A percentile compares a stretch with the other conserved stretches of the same genome.
Evolutionary conservation across 331 rosid species (phyloP).

Genomic region (Saraca asoca): DNA sequence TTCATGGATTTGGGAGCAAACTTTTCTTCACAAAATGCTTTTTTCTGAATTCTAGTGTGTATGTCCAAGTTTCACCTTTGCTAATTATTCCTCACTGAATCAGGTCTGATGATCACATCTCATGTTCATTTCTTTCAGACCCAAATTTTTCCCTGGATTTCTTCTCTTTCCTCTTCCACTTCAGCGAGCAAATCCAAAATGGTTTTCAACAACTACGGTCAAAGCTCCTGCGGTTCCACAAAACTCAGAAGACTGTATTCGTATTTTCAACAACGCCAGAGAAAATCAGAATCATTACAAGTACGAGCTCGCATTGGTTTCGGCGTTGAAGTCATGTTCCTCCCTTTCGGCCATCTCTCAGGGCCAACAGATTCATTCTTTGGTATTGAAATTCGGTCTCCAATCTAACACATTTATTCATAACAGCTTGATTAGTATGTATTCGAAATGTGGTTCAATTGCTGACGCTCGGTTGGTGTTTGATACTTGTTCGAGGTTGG

Average conservation of each 20-base stretch:
- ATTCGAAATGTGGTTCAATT: constrained; percentile 61
- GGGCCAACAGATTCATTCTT: constrained; percentile 75
- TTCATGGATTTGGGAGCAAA: too few species aligned
- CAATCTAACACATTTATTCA: constrained; percentile 54
- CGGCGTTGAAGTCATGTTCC: constrained; percentile 66
- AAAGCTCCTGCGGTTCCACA: constrained; percentile 33
- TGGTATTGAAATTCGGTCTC: constrained; percentile 63
- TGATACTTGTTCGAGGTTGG: constrained; percentile 47
- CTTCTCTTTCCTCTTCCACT: constrained; percentile 22
- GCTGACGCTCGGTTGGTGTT: constrained; percentile 54
- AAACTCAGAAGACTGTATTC: constrained; percentile 48
- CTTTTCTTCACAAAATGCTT: too few species aligned
- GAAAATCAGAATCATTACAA: constrained; percentile 33
- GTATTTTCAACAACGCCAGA: constrained; percentile 49
- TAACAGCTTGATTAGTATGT: constrained; percentile 78
- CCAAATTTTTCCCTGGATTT: constrained; percentile 35
- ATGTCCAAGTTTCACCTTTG: too few species aligned
- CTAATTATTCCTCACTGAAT: background rate
- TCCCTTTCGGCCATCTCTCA: constrained; percentile 45
- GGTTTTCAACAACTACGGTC: constrained; percentile 48
- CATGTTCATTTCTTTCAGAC: constrained; percentile 48
- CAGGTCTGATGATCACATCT: constrained; percentile 39
- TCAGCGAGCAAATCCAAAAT: constrained; percentile 39
- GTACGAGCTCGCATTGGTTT: constrained; percentile 63
- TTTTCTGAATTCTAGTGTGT: too few species aligned